Evolutionary conservation across 768 basidiomycete genomes (phyloP).

Genomic region (Rhizopogon vulgaris): DNA sequence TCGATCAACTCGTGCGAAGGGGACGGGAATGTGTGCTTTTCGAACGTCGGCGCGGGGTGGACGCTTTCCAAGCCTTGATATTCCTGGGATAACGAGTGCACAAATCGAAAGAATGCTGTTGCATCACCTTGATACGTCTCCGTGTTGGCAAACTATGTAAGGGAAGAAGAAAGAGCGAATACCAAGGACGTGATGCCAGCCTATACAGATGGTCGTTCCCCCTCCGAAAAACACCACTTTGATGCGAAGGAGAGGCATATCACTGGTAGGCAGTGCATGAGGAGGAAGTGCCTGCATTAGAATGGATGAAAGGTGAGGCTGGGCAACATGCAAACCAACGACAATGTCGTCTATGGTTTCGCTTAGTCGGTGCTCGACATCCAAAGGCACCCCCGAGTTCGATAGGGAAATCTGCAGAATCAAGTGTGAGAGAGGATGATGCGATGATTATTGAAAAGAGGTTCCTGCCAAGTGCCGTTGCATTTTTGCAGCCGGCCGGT

Average conservation of each 20-base stretch:
- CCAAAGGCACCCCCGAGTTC: slow-evolving; percentile 10
- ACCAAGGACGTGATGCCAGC: slow-evolving; percentile 30
- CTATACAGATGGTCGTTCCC: slow-evolving; percentile 25
- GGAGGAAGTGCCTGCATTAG: slow-evolving; percentile 10
- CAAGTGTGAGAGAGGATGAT: not conserved
- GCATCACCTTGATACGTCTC: slow-evolving; percentile 20
- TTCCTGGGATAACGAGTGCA: slow-evolving; percentile 20
- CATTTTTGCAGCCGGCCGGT: slow-evolving; percentile 14
- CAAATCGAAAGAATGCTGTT: slow-evolving; percentile 19
- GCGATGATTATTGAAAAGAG: not conserved
- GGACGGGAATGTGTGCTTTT: slow-evolving; percentile 14
- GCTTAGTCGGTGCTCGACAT: slow-evolving; percentile 7
- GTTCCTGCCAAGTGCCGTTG: slow-evolving; percentile 12
- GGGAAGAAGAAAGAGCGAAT: not conserved
- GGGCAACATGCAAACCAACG: slow-evolving; percentile 16
- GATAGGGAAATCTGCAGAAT: slow-evolving; percentile 15
- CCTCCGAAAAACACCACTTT: slow-evolving; percentile 18
- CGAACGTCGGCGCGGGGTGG: slow-evolving; percentile 16
- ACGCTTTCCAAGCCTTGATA: slow-evolving; percentile 18
- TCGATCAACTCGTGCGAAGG: slow-evolving; percentile 10
- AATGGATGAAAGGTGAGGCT: slow-evolving; percentile 12
- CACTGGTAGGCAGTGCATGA: slow-evolving; percentile 10
- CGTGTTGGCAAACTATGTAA: too few relatives aligned
- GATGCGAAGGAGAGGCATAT: slow-evolving; percentile 17
- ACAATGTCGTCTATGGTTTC: slow-evolving; percentile 6